Base-by-base conservation (phyloP, 345 rosid genomes). In the Hibiscus mutabilis region DNA sequence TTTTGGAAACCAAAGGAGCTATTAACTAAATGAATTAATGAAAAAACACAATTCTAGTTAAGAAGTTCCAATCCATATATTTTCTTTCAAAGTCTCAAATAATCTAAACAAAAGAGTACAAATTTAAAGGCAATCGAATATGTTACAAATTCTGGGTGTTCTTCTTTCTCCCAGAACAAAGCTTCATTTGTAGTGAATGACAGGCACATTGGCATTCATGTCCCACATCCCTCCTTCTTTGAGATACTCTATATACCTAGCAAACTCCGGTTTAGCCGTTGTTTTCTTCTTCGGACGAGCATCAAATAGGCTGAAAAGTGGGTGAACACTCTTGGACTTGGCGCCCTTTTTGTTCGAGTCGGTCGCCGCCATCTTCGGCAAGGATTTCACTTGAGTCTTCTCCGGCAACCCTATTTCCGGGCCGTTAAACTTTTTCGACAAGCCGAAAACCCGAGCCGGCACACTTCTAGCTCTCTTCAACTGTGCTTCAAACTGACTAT, bases 161-260 rank as follows among this genome's bases (percentile, higher is more conserved):
- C 3, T 9, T 42, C 14, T 42, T 42, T 42, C 12, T 11, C 46
- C 14, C 46, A 11, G 14, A 42, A 42, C 46, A 42, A 42, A 42
- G 46, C 46, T 42, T 80, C 70, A 87, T 67, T 78, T 81, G 68
- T 76, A 83, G 60, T 86, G 70, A 2, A 89, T 76, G 3, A 85
- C 87, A 15, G 97, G 89, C 72, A 53, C 70, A 70, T 81, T 83
- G 5, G 87, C 79, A n/a, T 58, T 73, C 1, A 3, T 22, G 79
- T 88, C 91, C 93, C 97, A 92, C 31, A 74, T 69, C 18, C 96
- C 96, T 5, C 89, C 93, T 47, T 92, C 94, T 76, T 82, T 90
- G 7, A 90, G 82, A 55, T 90, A 92, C 75, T 86, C 84, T 47
- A 92, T 27, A 71, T 92, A 92, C 82, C 96, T 84, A 0, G 87